These are phyloP conservation scores for Echinochloa phyllopogon DNA, from an alignment of 176 grass and related monocot genomes.

Conservation along the genomic window DNA sequence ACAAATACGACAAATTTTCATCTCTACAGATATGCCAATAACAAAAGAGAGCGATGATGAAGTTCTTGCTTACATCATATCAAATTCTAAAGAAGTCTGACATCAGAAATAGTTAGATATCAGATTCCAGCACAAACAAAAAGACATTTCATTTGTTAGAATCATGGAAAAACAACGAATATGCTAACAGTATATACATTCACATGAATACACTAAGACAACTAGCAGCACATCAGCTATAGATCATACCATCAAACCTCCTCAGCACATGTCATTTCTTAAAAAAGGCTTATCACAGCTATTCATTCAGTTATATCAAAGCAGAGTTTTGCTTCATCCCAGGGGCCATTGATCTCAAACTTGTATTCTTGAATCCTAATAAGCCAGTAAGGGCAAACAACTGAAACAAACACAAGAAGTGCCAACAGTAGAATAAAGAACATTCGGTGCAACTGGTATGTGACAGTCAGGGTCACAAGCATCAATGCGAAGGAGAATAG, in stretches of 20 bases:
- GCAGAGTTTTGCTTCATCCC: slow-evolving; percentile 98
- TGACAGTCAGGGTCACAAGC: slow-evolving; percentile 58
- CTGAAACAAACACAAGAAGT: slow-evolving; percentile 79
- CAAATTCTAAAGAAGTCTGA: background rate
- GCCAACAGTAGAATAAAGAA: slow-evolving; percentile 66
- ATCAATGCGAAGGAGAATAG: slow-evolving; percentile 69
- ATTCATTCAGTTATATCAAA: slow-evolving; percentile 92
- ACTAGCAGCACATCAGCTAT: background rate
- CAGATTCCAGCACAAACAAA: slow-evolving; percentile 20
- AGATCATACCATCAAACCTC: slow-evolving; percentile 32
- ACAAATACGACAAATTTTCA: background rate
- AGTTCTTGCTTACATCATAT: background rate
- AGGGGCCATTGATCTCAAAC: slow-evolving; percentile 98
- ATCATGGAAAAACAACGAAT: background rate
- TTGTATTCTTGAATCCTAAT: slow-evolving; percentile 98
- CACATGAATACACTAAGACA: slow-evolving; percentile 3
- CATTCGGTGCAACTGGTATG: slow-evolving; percentile 75
- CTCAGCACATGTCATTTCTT: slow-evolving; percentile 12
- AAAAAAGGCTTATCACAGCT: background rate
- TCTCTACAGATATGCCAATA: background rate
- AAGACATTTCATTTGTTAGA: background rate
- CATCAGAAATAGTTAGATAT: slow-evolving; percentile 21
- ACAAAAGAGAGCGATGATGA: background rate
- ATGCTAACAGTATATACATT: slow-evolving; percentile 21
- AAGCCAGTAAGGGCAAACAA: slow-evolving; percentile 89